Conservation (phyloP, 306 rosid species). For the Cucumis melo region DNA sequence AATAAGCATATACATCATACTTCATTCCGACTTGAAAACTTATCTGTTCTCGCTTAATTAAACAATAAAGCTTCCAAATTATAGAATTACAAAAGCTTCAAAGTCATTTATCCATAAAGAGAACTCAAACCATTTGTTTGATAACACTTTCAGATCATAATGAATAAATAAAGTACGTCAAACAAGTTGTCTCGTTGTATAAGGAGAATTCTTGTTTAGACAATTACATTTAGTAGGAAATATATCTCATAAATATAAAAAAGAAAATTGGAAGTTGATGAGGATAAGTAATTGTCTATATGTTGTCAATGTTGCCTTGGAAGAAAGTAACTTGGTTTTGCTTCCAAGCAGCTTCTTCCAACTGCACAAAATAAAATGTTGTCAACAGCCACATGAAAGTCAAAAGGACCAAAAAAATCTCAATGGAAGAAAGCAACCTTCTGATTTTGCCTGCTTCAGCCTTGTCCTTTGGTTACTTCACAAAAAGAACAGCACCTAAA, state of each 20-base stretch:
- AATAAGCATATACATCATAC: neutral
- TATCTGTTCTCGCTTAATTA: neutral
- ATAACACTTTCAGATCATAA: neutral
- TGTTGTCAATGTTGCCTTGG: neutral
- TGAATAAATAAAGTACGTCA: too few relatives aligned
- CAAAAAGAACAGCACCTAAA: neutral
- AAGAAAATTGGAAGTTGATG: neutral
- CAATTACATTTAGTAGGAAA: neutral
- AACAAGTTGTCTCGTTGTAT: neutral
- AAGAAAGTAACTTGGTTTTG: neutral
- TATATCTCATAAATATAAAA: neutral
- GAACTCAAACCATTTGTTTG: neutral
- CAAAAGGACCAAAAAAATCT: neutral
- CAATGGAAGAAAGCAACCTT: neutral
- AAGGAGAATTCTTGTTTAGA: neutral
- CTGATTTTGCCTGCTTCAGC: neutral
- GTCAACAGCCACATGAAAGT: neutral
- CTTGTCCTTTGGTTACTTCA: neutral
- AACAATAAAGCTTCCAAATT: neutral
- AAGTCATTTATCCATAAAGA: neutral
- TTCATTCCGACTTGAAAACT: neutral
- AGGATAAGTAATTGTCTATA: neutral
- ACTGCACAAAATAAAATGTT: neutral
- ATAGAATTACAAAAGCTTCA: neutral
- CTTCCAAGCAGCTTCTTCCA: neutral